A percentile compares a stretch with the other conserved stretches of the same genome.
These are phyloP conservation scores for Ophiobolus disseminans DNA, from an alignment of 2,329 filamentous ascomycete genomes.

Conservation along the genomic window DNA sequence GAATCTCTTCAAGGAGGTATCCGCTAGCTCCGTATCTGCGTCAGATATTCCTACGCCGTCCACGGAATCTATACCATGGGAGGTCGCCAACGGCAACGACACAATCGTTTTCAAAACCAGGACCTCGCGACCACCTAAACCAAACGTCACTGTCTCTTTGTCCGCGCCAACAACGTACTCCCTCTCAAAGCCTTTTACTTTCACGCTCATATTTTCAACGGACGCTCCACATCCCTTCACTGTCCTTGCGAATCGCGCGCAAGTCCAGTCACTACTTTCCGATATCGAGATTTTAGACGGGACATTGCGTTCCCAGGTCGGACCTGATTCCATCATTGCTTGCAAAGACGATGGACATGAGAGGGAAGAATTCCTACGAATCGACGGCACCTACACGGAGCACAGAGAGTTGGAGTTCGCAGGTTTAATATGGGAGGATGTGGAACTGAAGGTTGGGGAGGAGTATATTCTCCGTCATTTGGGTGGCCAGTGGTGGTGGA, in stretches of 20 bases:
- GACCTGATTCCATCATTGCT: not conserved
- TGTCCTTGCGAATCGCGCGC: slow-evolving; percentile 6
- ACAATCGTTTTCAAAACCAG: slow-evolving; percentile 5
- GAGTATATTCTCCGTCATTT: slow-evolving; percentile 11
- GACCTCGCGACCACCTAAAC: slow-evolving; percentile 6
- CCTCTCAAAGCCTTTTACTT: slow-evolving; percentile 5
- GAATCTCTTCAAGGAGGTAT: not conserved
- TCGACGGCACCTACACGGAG: slow-evolving; percentile 1
- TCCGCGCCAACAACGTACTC: slow-evolving; percentile 12
- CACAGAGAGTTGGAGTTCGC: not conserved
- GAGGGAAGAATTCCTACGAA: slow-evolving; percentile 2
- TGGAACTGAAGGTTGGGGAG: slow-evolving; percentile 4
- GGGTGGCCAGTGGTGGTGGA: slow-evolving; percentile 9
- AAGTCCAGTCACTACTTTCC: slow-evolving; percentile 4
- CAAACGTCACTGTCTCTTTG: slow-evolving; percentile 9
- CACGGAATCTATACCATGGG: slow-evolving; percentile 4
- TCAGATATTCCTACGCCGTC: too few species aligned
- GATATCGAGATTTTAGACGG: slow-evolving; percentile 11
- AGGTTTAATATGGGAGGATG: not conserved
- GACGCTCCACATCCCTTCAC: slow-evolving; percentile 9
- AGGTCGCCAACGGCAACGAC: slow-evolving; percentile 4
- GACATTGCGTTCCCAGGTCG: too few species aligned
- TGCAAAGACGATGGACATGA: not conserved
- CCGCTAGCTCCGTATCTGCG: too few species aligned
- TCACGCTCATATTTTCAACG: slow-evolving; percentile 11